Conservation (phyloP, 2,329 filamentous ascomycete species). For the Nemania diffusa region DNA sequence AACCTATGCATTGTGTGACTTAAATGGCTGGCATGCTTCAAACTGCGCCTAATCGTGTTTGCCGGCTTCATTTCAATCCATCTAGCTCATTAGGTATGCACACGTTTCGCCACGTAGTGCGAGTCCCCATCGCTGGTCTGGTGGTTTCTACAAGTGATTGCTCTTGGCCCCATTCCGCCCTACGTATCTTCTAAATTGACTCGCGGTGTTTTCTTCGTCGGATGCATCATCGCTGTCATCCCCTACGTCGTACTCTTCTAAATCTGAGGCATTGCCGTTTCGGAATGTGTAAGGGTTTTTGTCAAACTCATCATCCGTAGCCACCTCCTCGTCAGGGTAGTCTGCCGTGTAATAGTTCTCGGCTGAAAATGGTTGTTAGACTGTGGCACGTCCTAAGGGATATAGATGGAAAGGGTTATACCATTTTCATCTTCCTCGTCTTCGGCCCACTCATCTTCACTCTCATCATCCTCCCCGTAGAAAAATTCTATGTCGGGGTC, state of each 20-base stretch:
- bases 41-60: constrained; percentile 9
- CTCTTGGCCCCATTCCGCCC: constrained; percentile 52
- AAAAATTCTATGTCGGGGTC: constrained; percentile 70
- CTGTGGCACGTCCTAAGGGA: background rate
- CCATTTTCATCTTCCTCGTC: constrained; percentile 75
- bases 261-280: constrained; percentile 63
- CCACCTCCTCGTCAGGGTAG: constrained; percentile 83
- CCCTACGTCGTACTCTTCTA: constrained; percentile 63
- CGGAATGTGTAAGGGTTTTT: constrained; percentile 66
- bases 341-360: constrained; percentile 84
- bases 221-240: constrained; percentile 48
- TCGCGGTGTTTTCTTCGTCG: constrained; percentile 44
- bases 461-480: constrained; percentile 70
- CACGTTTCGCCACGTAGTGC: constrained; percentile 30
- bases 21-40: constrained; percentile 7
- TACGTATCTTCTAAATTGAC: constrained; percentile 50
- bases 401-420: constrained; percentile 47
- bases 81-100: constrained; percentile 27
- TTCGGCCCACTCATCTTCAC: constrained; percentile 66
- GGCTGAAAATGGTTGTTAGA: constrained; percentile 55
- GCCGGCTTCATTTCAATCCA: constrained; percentile 4
- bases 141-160: constrained; percentile 42
- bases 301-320: constrained; percentile 74
- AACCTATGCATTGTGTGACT: constrained; percentile 8
- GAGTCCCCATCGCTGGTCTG: constrained; percentile 3